Conservation (phyloP, 495 filamentous ascomycete species). For the Trichocladium antarcticum region DNA sequence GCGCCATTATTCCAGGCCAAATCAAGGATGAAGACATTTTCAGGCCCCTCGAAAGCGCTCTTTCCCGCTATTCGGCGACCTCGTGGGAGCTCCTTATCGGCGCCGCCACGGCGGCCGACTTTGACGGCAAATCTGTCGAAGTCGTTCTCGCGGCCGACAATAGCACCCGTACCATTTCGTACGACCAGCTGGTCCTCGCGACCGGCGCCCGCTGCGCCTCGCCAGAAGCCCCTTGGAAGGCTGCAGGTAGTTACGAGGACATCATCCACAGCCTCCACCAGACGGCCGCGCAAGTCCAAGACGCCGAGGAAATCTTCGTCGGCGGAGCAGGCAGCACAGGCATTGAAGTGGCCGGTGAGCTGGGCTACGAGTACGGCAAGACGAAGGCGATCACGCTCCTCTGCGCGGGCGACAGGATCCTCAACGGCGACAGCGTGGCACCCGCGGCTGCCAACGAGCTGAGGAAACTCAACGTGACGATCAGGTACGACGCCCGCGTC, state of each 20-base stretch:
- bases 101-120: slow-evolving; percentile 28
- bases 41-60: slow-evolving; percentile 31
- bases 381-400: slow-evolving; percentile 42
- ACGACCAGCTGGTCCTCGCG: slow-evolving; percentile 82
- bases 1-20: slow-evolving; percentile 41
- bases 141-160: slow-evolving; percentile 19
- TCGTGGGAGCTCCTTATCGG: slow-evolving; percentile 36
- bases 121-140: slow-evolving; percentile 48
- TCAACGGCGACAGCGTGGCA: slow-evolving; percentile 29
- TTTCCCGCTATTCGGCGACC: slow-evolving; percentile 31
- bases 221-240: slow-evolving; percentile 34
- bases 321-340: slow-evolving; percentile 37
- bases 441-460: slow-evolving; percentile 32
- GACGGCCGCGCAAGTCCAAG: slow-evolving; percentile 21
- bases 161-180: slow-evolving; percentile 31
- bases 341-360: slow-evolving; percentile 34
- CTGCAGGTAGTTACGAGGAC: slow-evolving; percentile 29
- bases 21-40: slow-evolving; percentile 39
- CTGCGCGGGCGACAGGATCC: slow-evolving; percentile 30
- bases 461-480: slow-evolving; percentile 40
- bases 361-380: slow-evolving; percentile 36
- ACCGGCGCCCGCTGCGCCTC: slow-evolving; percentile 71
- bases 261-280: slow-evolving; percentile 17
- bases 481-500: slow-evolving; percentile 34
- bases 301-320: slow-evolving; percentile 35